Evolutionary conservation across 2,329 filamentous ascomycete species (phyloP), one percentile per base, ranked within the genome.

Genomic region (Aspergillus neotritici): DNA sequence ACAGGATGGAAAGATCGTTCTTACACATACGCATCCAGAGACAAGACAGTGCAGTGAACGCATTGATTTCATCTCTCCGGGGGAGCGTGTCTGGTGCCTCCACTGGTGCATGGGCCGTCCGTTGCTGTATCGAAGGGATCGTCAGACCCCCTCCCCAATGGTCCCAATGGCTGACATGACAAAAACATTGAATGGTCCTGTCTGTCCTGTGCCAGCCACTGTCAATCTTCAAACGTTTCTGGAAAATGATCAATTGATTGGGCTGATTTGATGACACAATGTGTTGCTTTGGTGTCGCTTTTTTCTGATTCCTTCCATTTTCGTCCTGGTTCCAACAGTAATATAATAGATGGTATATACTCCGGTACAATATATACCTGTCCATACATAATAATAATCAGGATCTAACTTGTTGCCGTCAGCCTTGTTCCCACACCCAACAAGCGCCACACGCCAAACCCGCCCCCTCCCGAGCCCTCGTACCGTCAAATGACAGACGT

Each of bases 391-490:
- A 48, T 44, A 51, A 38, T 47, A 51, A 56, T 56, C 54, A 51
- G 44, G 54, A 55, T 54, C 54, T 51, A 41, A 54, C 52, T 54
- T 56, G 53, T 47, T 52, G 51, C 52, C 47, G 45, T 55, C 53
- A 57, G 53, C 55, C 55, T 56, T 58, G 52, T 54, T 51, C 39
- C 48, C 48, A 50, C 51, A 41, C 46, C 47, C 44, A 41, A 46
- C 46, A 43, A 43, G 46, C 48, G 47, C 53, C 53, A 52, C 45
- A 46, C 44, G 40, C 44, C 44, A 32, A 48, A 46, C 43, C 49
- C 48, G 44, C 50, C 21, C 45, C 52, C 50, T 48, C 50, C 48
- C 47, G 46, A 46, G 38, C 28, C 34, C 36, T 46, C 51, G n/a
- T n/a, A n/a, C n/a, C 41, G 41, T 50, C 44, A 51, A 49, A 25